A percentile compares a stretch with the other conserved stretches of the same genome.
These are phyloP conservation scores for Hypoxylon subgilvum DNA, from an alignment of 495 filamentous ascomycete species.

Conservation along the genomic window DNA sequence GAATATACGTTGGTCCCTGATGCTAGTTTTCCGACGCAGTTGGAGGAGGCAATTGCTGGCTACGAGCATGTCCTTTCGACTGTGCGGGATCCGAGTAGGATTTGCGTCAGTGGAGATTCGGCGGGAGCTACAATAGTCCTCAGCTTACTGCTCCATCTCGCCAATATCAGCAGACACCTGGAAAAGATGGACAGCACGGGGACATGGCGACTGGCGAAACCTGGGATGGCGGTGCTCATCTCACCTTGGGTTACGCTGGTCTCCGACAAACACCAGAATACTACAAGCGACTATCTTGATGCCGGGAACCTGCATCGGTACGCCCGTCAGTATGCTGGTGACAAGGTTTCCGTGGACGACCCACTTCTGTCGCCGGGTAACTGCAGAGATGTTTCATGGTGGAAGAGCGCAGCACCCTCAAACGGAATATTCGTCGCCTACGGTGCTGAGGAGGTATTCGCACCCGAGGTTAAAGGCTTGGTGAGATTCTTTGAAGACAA, in stretches of 20 bases:
- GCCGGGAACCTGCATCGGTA: slow-evolving; percentile 62
- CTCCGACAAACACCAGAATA: slow-evolving; percentile 61
- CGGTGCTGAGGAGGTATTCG: slow-evolving; percentile 75
- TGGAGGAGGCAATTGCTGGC: slow-evolving; percentile 67
- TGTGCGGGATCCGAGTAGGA: slow-evolving; percentile 56
- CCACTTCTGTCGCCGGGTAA: slow-evolving; percentile 69
- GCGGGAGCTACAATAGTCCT: slow-evolving; percentile 74
- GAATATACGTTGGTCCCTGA: slow-evolving; percentile 84
- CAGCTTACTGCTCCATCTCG: slow-evolving; percentile 67
- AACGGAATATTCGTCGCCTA: slow-evolving; percentile 68
- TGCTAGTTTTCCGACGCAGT: slow-evolving; percentile 68
- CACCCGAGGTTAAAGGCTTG: slow-evolving; percentile 63
- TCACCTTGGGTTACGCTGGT: slow-evolving; percentile 68
- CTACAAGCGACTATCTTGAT: slow-evolving; percentile 67
- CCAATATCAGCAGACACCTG: slow-evolving; percentile 32
- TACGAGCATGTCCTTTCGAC: slow-evolving; percentile 69
- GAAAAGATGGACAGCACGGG: slow-evolving; percentile 40
- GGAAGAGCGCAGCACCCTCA: slow-evolving; percentile 64
- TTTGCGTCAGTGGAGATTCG: slow-evolving; percentile 74
- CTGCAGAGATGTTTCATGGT: slow-evolving; percentile 67
- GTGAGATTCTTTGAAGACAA: slow-evolving; percentile 54
- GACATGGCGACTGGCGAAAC: slow-evolving; percentile 41
- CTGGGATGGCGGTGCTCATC: slow-evolving; percentile 60
- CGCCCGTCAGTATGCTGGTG: slow-evolving; percentile 67
- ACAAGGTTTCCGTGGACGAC: slow-evolving; percentile 52